Evolutionary conservation across 257 asterid genomes (phyloP).

Genomic region (Penstemon eatonii): DNA sequence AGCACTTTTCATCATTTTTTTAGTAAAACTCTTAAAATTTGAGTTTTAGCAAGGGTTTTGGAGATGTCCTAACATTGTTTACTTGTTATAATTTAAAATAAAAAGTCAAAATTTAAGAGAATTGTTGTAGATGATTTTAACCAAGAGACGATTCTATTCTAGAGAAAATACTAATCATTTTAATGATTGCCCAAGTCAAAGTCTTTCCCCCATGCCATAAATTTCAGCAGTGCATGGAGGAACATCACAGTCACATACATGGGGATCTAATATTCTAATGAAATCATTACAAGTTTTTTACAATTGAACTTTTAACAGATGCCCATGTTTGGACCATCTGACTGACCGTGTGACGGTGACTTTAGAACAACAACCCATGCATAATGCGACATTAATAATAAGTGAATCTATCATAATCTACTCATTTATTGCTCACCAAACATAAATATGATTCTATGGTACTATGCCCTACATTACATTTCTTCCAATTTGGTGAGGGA

Average conservation of each 20-base stretch:
- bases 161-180: no score
- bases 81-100: no score
- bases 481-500: no score
- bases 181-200: not conserved
- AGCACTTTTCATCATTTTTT: no score
- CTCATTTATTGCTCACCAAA: not conserved
- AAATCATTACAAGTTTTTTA: no score
- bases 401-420: not conserved
- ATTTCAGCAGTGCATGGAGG: conserved; percentile 2
- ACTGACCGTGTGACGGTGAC: not conserved
- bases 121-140: not conserved
- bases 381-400: not conserved
- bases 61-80: no score
- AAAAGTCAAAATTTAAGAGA: not conserved
- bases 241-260: not conserved
- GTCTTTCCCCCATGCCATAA: not conserved
- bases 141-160: no score
- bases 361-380: not conserved
- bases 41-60: no score
- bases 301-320: no score
- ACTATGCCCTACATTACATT: no score
- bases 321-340: not conserved
- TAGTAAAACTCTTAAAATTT: no score
- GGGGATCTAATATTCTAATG: not conserved
- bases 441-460: not conserved